A percentile compares a stretch with the other conserved stretches of the same genome.
Evolutionary conservation across 2,329 filamentous ascomycete species (phyloP).

Genomic region (Zalaria sp.): DNA sequence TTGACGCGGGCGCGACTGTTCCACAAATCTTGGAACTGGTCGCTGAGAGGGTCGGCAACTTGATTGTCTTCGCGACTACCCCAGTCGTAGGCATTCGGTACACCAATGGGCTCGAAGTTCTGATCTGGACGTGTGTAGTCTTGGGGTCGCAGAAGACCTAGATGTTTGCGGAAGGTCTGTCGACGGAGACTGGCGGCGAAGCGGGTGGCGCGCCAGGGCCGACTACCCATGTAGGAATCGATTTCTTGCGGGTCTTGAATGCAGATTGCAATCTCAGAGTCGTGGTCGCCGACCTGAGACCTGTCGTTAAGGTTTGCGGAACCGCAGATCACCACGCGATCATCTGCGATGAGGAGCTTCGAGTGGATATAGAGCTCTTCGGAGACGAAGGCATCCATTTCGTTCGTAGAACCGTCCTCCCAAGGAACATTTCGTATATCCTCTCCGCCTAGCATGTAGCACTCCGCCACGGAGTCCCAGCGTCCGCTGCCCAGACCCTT

Average conservation of each 20-base stretch:
- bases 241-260: slow-evolving; percentile 65
- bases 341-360: slow-evolving; percentile 70
- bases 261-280: slow-evolving; percentile 80
- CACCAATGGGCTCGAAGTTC: slow-evolving; percentile 44
- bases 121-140: slow-evolving; percentile 44
- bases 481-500: slow-evolving; percentile 34
- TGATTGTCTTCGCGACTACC: slow-evolving; percentile 32
- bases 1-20: slow-evolving; percentile 57
- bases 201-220: slow-evolving; percentile 54
- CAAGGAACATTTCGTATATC: slow-evolving; percentile 53
- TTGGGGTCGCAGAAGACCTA: slow-evolving; percentile 68
- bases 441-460: slow-evolving; percentile 69
- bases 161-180: slow-evolving; percentile 80
- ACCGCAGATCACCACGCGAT: slow-evolving; percentile 68
- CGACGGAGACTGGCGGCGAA: slow-evolving; percentile 73
- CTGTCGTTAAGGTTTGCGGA: slow-evolving; percentile 57
- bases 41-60: slow-evolving; percentile 60
- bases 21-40: slow-evolving; percentile 60
- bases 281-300: slow-evolving; percentile 70
- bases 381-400: slow-evolving; percentile 48
- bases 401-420: slow-evolving; percentile 38
- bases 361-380: slow-evolving; percentile 52
- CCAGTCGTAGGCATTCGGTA: slow-evolving; percentile 39
- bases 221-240: slow-evolving; percentile 59
- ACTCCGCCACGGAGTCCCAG: slow-evolving; percentile 64